phyloP scores from a whole-genome alignment of 2,329 filamentous ascomycete genomes.

The Trematosphaeria pertusa region DNA sequence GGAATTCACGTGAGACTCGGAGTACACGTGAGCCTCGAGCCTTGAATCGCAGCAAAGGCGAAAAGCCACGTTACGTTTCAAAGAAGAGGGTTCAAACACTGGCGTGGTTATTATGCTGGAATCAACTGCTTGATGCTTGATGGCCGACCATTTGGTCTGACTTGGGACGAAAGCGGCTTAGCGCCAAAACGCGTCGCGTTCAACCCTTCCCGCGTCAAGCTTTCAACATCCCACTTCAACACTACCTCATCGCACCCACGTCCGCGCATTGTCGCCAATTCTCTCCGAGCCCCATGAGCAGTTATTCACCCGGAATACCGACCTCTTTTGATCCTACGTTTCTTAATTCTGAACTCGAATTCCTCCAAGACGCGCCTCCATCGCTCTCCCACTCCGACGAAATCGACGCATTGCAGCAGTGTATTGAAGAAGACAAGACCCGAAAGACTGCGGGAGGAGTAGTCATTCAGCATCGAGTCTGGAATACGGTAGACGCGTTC shows the following conservation, averaged over 20 bases:
- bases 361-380: slow-evolving; percentile 24
- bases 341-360: slow-evolving; percentile 54
- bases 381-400: slow-evolving; percentile 54
- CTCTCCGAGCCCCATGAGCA: slow-evolving; percentile 30
- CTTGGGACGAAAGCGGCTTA: slow-evolving; percentile 19
- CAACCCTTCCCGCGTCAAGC: slow-evolving; percentile 1
- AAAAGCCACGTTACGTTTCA: too few species aligned
- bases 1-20: too few species aligned
- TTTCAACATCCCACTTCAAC: slow-evolving; percentile 1
- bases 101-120: too few species aligned
- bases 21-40: too few species aligned
- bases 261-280: slow-evolving; percentile 2
- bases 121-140: too few species aligned
- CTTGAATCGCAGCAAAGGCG: too few species aligned
- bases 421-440: slow-evolving; percentile 50
- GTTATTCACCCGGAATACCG: slow-evolving; percentile 43
- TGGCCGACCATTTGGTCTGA: too few species aligned
- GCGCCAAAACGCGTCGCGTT: slow-evolving; percentile 19
- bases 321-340: slow-evolving; percentile 61
- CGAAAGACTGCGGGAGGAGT: slow-evolving; percentile 53
- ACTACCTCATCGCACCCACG: background rate
- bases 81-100: too few species aligned
- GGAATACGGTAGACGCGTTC: slow-evolving; percentile 56
- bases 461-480: slow-evolving; percentile 61
- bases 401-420: slow-evolving; percentile 53